Evolutionary conservation across 306 rosid species (phyloP), one percentile per base, ranked within the genome.

Genomic region (Prunus mira): DNA sequence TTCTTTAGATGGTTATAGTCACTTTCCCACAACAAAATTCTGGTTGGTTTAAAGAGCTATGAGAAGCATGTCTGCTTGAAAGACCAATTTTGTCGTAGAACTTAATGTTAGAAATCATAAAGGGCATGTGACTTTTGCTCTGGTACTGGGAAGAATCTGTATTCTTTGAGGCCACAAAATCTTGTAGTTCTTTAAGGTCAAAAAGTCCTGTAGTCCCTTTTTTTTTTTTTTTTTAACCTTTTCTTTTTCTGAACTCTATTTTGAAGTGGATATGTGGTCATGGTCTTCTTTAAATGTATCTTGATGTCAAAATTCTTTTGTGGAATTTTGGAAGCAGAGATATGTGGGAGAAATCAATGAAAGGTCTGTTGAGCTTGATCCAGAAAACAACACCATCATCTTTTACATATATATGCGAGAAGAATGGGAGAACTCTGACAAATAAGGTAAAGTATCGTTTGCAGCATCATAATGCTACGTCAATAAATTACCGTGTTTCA

Each of bases 261-360:
- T 22, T 38, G 71, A 30, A 32, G 60, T 66, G 51, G 25, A 22
- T 64, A 14, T 25, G 20, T 17, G 46, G 14, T 62, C 51, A 24
- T 43, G 47, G 6, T n/a, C 32, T 28, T 47, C 62, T 25, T 81
- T 25, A 19, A 51, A 43, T 32, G 60, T 70, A 10, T 54, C 67
- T 75, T 82, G 56, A 79, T 68, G 47, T 61, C 25, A 49, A 25
- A 34, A 32, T 51, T 76, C 34, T 71, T 74, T 81, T 57, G 51
- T 71, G 72, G 76, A 80, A 80, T 86, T 56, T 69, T 74, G 71
- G 74, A 84, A 85, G 75, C 91, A 96, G 99, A 83, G 99, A 96
- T 80, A 96, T 96, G 99, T 96, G 99, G 99, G 99, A 96, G 88
- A 93, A 88, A 70, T 96, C 99, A 65, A 96, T 96, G 99, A 89